A percentile compares a stretch with the other conserved stretches of the same genome.
These are phyloP conservation scores for Cladorrhinum sp. DNA, from an alignment of 2,329 filamentous ascomycete genomes.

Conservation along the genomic window DNA sequence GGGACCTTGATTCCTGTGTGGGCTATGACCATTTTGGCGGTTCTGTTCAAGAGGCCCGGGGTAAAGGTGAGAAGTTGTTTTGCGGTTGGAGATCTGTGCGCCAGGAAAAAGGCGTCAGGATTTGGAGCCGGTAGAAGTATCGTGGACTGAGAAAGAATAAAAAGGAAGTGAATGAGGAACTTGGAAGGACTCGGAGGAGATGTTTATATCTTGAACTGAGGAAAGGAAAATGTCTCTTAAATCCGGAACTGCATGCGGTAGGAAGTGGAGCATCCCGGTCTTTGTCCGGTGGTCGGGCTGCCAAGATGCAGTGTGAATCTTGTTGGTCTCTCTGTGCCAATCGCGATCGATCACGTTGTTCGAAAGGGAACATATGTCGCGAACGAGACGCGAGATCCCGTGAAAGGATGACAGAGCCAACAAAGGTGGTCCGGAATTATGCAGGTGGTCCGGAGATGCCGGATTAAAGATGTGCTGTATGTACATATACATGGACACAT, in stretches of 20 bases:
- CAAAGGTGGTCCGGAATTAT: neutral
- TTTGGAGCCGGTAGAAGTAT: no score
- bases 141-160: no score
- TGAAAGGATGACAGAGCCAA: neutral
- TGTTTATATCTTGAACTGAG: neutral
- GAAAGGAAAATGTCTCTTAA: neutral
- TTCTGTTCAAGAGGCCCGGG: no score
- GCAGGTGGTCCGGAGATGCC: neutral
- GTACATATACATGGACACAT: no score
- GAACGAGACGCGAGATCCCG: neutral
- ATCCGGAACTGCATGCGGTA: neutral
- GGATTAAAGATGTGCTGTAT: no score
- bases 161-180: no score
- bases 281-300: neutral
- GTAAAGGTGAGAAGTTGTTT: no score
- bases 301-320: neutral
- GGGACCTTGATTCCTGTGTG: constrained; percentile 35
- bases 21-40: constrained; percentile 35
- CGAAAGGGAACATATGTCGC: neutral
- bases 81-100: no score
- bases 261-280: neutral
- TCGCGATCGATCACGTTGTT: neutral
- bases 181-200: neutral
- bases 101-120: no score
- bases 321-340: neutral